Conservation (phyloP, 441 rosid species). For the Populus tomentosa region DNA sequence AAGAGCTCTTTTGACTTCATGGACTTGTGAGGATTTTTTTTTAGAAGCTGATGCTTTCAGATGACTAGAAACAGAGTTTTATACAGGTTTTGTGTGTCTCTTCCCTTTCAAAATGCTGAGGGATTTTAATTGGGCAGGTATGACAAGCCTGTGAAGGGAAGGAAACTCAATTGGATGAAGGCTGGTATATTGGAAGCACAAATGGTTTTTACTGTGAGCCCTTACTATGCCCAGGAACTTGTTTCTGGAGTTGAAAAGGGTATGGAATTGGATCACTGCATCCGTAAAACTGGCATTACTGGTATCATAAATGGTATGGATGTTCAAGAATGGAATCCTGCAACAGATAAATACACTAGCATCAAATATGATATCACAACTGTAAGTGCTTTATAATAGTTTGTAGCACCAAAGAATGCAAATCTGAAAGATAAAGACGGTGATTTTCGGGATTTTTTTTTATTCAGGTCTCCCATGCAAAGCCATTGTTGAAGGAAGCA, state of each 20-base stretch:
- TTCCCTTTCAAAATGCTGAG: background rate
- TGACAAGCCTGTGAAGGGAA: slow-evolving; percentile 65
- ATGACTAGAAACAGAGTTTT: background rate
- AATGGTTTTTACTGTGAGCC: slow-evolving; percentile 78
- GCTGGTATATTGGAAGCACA: slow-evolving; percentile 75
- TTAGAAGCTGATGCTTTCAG: background rate
- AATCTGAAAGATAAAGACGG: background rate
- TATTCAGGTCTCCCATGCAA: slow-evolving; percentile 65
- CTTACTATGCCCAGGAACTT: slow-evolving; percentile 75
- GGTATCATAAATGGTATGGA: slow-evolving; percentile 93
- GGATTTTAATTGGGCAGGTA: slow-evolving; percentile 32
- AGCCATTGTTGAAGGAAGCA: slow-evolving; percentile 79
- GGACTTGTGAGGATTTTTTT: slow-evolving; percentile 44
- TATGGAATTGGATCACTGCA: slow-evolving; percentile 59
- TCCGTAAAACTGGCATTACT: slow-evolving; percentile 51
- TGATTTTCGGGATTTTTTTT: background rate
- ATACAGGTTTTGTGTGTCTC: background rate
- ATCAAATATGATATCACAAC: slow-evolving; percentile 64
- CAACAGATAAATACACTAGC: slow-evolving; percentile 63
- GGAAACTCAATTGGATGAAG: slow-evolving; percentile 96
- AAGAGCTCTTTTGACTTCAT: slow-evolving; percentile 70
- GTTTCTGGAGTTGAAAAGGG: slow-evolving; percentile 68
- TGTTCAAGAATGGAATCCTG: slow-evolving; percentile 93
- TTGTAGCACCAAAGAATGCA: background rate
- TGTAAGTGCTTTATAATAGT: slow-evolving; percentile 41